phyloP scores from a whole-genome alignment of 495 filamentous ascomycete genomes.

The Lasiosphaeria miniovina region DNA sequence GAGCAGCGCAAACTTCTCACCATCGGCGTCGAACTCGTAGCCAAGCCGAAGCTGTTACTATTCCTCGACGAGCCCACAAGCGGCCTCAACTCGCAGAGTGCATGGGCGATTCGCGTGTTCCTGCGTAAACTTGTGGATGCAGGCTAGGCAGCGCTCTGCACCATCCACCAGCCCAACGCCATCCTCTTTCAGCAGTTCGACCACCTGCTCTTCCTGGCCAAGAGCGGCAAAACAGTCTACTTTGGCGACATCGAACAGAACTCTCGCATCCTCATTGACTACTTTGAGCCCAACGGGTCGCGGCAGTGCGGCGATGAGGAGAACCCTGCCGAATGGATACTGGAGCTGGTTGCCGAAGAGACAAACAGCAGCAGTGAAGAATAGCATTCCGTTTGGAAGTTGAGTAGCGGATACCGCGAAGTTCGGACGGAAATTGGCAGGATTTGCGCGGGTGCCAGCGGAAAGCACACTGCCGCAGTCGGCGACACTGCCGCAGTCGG shows the following conservation, averaged over 20 bases:
- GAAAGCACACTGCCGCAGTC: not conserved
- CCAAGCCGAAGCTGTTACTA: slow-evolving; percentile 73
- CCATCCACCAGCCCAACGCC: slow-evolving; percentile 75
- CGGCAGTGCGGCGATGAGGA: slow-evolving; percentile 62
- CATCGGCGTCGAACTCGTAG: slow-evolving; percentile 88
- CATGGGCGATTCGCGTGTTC: slow-evolving; percentile 79
- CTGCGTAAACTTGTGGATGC: slow-evolving; percentile 78
- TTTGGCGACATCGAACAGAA: slow-evolving; percentile 56
- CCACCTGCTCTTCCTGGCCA: slow-evolving; percentile 61
- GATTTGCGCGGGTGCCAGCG: slow-evolving; percentile 20
- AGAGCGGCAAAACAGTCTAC: slow-evolving; percentile 66
- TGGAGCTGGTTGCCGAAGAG: slow-evolving; percentile 74
- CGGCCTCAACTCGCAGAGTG: slow-evolving; percentile 81
- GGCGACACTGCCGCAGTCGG: not conserved
- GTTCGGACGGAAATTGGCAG: slow-evolving; percentile 60
- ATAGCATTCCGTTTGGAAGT: slow-evolving; percentile 75
- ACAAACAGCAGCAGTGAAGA: slow-evolving; percentile 55
- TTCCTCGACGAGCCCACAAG: slow-evolving; percentile 78
- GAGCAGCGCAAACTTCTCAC: slow-evolving; percentile 65
- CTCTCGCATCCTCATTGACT: slow-evolving; percentile 35
- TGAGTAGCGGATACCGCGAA: slow-evolving; percentile 57
- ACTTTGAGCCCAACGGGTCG: slow-evolving; percentile 65
- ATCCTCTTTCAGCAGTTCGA: slow-evolving; percentile 75
- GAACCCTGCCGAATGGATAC: slow-evolving; percentile 84
- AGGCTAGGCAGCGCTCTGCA: slow-evolving; percentile 69